Evolutionary conservation across 495 filamentous ascomycete genomes (phyloP).

Genomic region (Copromyces sp.): DNA sequence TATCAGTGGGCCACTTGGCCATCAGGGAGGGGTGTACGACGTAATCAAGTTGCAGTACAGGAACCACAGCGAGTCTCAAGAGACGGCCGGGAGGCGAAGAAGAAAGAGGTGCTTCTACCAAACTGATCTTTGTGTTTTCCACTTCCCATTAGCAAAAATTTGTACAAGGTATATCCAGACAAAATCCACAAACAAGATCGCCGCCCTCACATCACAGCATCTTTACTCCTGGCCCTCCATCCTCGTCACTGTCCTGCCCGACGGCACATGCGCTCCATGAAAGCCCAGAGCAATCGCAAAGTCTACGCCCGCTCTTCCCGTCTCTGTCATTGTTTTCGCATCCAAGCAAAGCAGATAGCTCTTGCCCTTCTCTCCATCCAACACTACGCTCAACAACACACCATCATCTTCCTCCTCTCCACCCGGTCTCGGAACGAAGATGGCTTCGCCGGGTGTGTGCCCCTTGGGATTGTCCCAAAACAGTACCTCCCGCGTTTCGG

Average conservation of each 20-base stretch:
- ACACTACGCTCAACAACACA: constrained; percentile 58
- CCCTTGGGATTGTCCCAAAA: constrained; percentile 47
- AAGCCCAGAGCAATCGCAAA: constrained; percentile 58
- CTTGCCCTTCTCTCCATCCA: constrained; percentile 50
- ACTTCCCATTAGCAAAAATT: not conserved
- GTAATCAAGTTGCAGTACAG: not conserved
- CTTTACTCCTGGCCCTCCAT: not conserved
- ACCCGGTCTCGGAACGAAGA: constrained; percentile 52
- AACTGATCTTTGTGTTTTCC: not conserved
- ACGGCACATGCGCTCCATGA: constrained; percentile 49
- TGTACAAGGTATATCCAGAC: not conserved
- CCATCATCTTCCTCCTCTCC: constrained; percentile 55
- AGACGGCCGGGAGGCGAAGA: not conserved
- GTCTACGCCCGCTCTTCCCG: constrained; percentile 54
- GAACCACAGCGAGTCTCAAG: not conserved
- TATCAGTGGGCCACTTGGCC: not conserved
- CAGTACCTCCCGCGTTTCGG: constrained; percentile 33
- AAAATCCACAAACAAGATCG: not conserved
- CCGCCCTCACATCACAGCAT: no score
- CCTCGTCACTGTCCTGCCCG: not conserved
- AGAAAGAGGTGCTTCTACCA: not conserved
- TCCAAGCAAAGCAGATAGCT: constrained; percentile 66
- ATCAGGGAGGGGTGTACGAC: not conserved
- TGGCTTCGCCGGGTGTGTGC: constrained; percentile 63
- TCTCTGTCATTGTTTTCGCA: constrained; percentile 53